Evolutionary conservation across 352 stramenopile species (phyloP), one percentile per base, ranked within the genome.

Genomic region (Globisporangium emineosum): DNA sequence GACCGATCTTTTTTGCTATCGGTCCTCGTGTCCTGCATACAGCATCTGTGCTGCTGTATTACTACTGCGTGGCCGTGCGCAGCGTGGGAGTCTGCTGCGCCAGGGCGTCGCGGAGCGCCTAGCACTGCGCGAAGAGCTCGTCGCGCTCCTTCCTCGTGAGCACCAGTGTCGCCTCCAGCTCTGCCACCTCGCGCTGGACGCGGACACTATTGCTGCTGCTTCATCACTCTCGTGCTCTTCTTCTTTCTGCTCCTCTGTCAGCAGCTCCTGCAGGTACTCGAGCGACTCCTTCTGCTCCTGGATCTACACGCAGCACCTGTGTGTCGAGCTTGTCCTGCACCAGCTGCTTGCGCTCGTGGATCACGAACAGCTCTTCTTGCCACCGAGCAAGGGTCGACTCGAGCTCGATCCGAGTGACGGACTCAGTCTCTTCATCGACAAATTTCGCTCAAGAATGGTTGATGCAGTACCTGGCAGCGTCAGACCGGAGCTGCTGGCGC

Each of bases 281-380:
- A 82, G 78, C 17, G 73, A 81, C 53, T 89, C 76, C 15, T 75
- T 77, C 55, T 89, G 80, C 60, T 88, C 77, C 60, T 89, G 70
- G 60, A n/a, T 86, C 69, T 60, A 89, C 78, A n/a, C 78, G 74
- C 51, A 93, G 57, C 52, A 88, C 83, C 54, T 90, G 77, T 43
- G 83, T 63, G 67, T 93, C 88, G 23, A 88, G 76, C 42, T 88
- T 85, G 32, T 91, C 81, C 32, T 81, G 70, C 32, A 89, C n/a
- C 10, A 78, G 63, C 64, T 85, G 76, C 17, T 62, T 57, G 17
- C 69, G 68, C 62, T 85, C 76, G 42, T 81, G 75, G 12, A 73
- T 57, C 67, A 68, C 73, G 30, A 76, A 62, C 30, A 66, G 69
- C 30, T 78, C 65, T 35, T 65, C 51, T 37, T 59, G 27, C 64